Conservation (phyloP, 2,329 filamentous ascomycete genomes). For the Trichoderma gracile region DNA sequence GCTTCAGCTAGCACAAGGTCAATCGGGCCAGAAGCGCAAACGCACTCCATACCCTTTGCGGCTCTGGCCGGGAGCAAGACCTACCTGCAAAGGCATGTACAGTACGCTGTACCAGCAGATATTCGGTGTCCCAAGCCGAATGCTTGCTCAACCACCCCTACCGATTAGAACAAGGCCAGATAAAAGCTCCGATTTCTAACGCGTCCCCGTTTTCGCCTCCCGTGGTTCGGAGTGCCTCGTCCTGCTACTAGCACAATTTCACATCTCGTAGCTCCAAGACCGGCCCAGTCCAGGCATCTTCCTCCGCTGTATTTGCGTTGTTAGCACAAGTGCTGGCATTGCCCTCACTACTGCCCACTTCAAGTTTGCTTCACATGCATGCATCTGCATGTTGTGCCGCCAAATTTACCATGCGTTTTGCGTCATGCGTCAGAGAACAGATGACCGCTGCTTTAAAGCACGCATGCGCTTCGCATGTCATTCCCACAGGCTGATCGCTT, state of each 20-base stretch:
- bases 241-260: not conserved
- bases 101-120: not conserved
- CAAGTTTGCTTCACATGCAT: conserved; percentile 2
- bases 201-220: conserved; percentile 8
- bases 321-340: not conserved
- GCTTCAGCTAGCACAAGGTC: conserved; percentile 14
- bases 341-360: not conserved
- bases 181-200: conserved; percentile 1
- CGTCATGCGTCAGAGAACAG: conserved; percentile 17
- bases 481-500: not conserved
- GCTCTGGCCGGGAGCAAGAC: conserved; percentile 2
- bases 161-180: not conserved
- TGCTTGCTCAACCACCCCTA: not conserved
- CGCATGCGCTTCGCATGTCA: not conserved
- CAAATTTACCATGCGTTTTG: conserved; percentile 14
- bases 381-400: conserved; percentile 16
- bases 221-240: conserved; percentile 7
- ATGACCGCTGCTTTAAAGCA: not conserved
- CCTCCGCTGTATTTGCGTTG: not conserved
- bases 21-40: conserved; percentile 1
- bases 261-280: not conserved
- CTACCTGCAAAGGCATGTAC: not conserved
- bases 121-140: conserved; percentile 5
- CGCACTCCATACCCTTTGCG: conserved; percentile 6
- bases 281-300: not conserved